Conservation (phyloP, 345 rosid genomes). For the Raphanus raphanistrum region DNA sequence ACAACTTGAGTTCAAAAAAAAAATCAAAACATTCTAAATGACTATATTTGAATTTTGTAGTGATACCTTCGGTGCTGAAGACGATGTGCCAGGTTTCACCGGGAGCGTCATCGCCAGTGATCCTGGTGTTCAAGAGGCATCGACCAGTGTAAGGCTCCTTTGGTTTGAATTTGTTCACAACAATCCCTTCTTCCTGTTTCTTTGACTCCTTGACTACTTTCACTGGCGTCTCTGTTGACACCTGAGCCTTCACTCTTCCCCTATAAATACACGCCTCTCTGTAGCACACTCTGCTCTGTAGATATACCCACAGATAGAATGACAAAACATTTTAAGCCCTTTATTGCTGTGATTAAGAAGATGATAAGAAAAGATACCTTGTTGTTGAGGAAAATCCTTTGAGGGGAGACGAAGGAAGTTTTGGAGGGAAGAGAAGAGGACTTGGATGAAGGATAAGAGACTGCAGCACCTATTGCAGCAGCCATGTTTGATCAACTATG, state of each 20-base stretch:
- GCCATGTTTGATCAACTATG: conserved; percentile 55
- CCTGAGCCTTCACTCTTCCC: conserved; percentile 80
- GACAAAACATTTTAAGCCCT: background rate
- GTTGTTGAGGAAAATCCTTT: conserved; percentile 66
- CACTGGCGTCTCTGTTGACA: conserved; percentile 90
- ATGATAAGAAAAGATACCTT: conserved; percentile 47
- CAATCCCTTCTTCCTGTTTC: conserved; percentile 82
- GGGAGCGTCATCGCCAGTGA: conserved; percentile 99
- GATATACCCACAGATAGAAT: background rate
- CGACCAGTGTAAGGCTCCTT: conserved; percentile 81
- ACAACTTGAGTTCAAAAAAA: background rate
- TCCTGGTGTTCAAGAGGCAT: conserved; percentile 92
- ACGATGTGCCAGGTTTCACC: conserved; percentile 99
- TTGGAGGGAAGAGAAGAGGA: conserved; percentile 62
- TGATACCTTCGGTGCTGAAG: conserved; percentile 85
- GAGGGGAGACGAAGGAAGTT: conserved; percentile 54
- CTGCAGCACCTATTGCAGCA: conserved; percentile 83
- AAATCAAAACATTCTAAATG: background rate
- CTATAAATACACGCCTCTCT: conserved; percentile 47
- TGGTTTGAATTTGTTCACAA: conserved; percentile 92
- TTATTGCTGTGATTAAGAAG: background rate
- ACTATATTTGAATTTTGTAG: background rate
- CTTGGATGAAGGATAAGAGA: conserved; percentile 75
- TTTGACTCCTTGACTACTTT: conserved; percentile 75
- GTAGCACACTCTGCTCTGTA: conserved; percentile 55